phyloP scores from a whole-genome alignment of 108 stramenopile species.

The Aurantiochytrium sp. region DNA sequence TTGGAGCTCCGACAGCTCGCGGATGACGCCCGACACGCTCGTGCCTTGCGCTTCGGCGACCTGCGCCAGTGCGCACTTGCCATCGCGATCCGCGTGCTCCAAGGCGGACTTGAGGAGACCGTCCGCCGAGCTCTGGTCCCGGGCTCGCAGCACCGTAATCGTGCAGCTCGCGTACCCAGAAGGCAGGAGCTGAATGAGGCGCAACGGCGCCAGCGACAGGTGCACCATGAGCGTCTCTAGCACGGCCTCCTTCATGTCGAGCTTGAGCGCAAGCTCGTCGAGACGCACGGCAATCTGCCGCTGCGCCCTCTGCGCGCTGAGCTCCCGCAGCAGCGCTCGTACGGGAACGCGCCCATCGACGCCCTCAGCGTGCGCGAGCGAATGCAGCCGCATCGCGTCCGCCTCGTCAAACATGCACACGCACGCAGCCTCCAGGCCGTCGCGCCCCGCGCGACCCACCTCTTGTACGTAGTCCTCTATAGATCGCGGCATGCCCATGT shows the following conservation, averaged over 20 bases:
- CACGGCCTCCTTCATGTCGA: not conserved
- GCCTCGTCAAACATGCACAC: not conserved
- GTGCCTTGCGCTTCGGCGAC: not conserved
- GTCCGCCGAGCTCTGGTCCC: not conserved
- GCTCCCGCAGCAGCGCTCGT: not conserved
- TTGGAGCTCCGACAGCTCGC: not conserved
- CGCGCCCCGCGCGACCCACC: slow-evolving; percentile 91
- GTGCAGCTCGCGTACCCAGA: not conserved
- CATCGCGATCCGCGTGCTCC: not conserved
- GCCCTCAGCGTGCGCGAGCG: not conserved
- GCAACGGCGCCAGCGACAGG: not conserved
- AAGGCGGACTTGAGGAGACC: not conserved
- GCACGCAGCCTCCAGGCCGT: slow-evolving; percentile 71
- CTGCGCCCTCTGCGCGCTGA: not conserved
- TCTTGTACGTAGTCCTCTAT: slow-evolving; percentile 93
- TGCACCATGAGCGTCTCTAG: not conserved
- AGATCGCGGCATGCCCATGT: slow-evolving; percentile 78
- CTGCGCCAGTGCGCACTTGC: not conserved
- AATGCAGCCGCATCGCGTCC: not conserved
- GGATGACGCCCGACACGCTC: not conserved
- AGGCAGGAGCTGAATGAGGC: not conserved
- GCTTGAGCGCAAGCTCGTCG: slow-evolving; percentile 13
- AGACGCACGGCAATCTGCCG: not conserved
- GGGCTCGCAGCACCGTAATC: not conserved
- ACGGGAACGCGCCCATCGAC: not conserved